phyloP scores from a whole-genome alignment of 2,329 filamentous ascomycete species.

The Colletotrichum sp. region DNA sequence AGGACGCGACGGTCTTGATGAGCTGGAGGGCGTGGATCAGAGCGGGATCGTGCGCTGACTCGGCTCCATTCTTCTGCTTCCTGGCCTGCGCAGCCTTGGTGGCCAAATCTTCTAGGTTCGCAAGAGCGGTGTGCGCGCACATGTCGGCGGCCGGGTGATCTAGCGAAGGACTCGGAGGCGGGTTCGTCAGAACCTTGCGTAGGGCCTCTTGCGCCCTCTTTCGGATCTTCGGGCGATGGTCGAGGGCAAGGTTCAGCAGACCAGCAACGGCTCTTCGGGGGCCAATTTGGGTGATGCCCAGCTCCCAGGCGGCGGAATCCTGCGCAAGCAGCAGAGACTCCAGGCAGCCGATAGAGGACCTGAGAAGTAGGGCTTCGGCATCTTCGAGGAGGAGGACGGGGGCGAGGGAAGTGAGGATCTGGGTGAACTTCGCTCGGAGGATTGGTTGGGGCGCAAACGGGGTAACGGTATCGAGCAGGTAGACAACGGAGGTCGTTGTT shows the following conservation, averaged over 20 bases:
- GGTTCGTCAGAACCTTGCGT: constrained; percentile 79
- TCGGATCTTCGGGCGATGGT: constrained; percentile 89
- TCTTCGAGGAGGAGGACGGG: constrained; percentile 81
- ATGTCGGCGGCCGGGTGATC: constrained; percentile 96
- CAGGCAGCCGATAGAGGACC: constrained; percentile 89
- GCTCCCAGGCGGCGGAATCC: constrained; percentile 86
- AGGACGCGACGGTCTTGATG: constrained; percentile 85
- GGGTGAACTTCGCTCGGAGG: constrained; percentile 91
- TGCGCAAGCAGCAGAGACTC: constrained; percentile 92
- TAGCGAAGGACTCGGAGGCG: constrained; percentile 87
- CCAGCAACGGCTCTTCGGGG: constrained; percentile 88
- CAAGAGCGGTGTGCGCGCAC: constrained; percentile 90
- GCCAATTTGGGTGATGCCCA: constrained; percentile 81
- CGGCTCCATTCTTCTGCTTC: constrained; percentile 67
- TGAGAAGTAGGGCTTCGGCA: constrained; percentile 84
- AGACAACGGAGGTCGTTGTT: constrained; percentile 84
- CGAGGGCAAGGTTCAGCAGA: constrained; percentile 82
- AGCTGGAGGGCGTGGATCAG: constrained; percentile 92
- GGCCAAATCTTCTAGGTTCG: constrained; percentile 78
- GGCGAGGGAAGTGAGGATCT: constrained; percentile 86
- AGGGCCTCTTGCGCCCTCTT: constrained; percentile 93
- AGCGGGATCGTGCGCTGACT: constrained; percentile 74
- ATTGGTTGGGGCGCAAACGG: constrained; percentile 84
- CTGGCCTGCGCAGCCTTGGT: constrained; percentile 64
- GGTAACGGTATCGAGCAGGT: constrained; percentile 92